Base-by-base conservation (phyloP, 352 stramenopile genomes). In the Globisporangium emineosum region DNA sequence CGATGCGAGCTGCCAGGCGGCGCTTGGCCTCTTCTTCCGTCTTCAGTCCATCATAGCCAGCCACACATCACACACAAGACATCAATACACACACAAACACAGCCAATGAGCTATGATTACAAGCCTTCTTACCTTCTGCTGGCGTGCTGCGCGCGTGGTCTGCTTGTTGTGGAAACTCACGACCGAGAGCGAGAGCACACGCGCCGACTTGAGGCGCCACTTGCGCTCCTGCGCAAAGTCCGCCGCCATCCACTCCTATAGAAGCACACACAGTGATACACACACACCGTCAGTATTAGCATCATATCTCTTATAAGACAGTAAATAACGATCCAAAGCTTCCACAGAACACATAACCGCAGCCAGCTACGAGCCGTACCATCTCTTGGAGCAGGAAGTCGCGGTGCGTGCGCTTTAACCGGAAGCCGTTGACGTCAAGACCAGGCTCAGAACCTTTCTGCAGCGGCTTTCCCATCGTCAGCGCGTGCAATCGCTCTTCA, bases 201-300 rank as follows among this genome's bases (percentile, higher is more conserved):
- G 94, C 15, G 82, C 82, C 53, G 82, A 81, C 58, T 88, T 87
- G 17, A 82, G 29, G 25, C 95, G 86, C 74, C 89, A 94, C 65
- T 93, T 91, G 50, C 90, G 76, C 70, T 98, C 94, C 61, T 96
- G 83, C 32, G 71, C 61, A 72, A 98, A 98, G 64, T 98, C 94
- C 1, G 90, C 87, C 5, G 92, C 78, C 89, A 98, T 97, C 94
- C 94, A 98, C 65, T 91, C 78, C 81, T 76, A 51, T 27, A 17
- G 15, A 7, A n/a, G 27, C 10, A 23, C 55, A 60, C 5, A n/a
- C 7, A 2, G 17, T n/a, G 5, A 27, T n/a, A 61, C 17, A 56
- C 0, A 54, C 8, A 65, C 23, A 58, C 7, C 19, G 37, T 45
- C 15, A 45, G 15, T 15, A n/a, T 15, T 45, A 13, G 15, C n/a